Percentiles rank a stretch among this genome's conserved stretches.
These are phyloP conservation scores for Cicer arietinum DNA, from an alignment of 306 rosid genomes.

Conservation along the genomic window DNA sequence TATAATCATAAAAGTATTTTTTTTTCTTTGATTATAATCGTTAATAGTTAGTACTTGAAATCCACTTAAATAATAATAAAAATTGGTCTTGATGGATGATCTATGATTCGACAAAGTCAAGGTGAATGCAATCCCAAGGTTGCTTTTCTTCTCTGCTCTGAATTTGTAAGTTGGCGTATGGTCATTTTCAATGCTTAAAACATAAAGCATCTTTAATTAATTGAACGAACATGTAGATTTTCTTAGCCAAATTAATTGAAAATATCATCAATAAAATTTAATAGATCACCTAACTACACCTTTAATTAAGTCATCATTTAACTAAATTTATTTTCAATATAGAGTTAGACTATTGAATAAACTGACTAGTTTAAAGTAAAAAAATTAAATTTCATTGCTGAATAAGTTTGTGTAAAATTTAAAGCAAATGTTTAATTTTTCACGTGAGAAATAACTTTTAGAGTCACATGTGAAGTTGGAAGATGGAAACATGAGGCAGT, in stretches of 20 bases:
- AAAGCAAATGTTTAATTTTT: neutral
- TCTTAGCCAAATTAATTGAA: neutral
- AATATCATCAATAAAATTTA: neutral
- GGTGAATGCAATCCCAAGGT: neutral
- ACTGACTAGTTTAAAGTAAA: neutral
- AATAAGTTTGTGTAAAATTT: neutral
- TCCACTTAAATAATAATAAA: no score
- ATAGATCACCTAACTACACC: neutral
- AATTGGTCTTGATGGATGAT: no score
- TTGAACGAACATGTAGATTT: neutral
- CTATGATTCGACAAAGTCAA: no score
- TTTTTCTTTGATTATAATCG: no score
- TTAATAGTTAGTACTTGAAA: no score
- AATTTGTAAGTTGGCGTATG: neutral
- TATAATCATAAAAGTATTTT: no score
- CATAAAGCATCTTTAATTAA: neutral
- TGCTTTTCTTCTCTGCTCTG: neutral
- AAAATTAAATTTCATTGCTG: neutral
- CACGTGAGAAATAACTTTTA: neutral
- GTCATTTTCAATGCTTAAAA: neutral
- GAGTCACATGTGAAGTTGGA: conserved; percentile 1
- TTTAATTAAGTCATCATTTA: neutral
- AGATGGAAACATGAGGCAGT: neutral
- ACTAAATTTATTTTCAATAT: neutral
- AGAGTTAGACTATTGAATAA: neutral